Evolutionary conservation across 2,329 filamentous ascomycete species (phyloP).

Genomic region (Fusarium sarcochroum): DNA sequence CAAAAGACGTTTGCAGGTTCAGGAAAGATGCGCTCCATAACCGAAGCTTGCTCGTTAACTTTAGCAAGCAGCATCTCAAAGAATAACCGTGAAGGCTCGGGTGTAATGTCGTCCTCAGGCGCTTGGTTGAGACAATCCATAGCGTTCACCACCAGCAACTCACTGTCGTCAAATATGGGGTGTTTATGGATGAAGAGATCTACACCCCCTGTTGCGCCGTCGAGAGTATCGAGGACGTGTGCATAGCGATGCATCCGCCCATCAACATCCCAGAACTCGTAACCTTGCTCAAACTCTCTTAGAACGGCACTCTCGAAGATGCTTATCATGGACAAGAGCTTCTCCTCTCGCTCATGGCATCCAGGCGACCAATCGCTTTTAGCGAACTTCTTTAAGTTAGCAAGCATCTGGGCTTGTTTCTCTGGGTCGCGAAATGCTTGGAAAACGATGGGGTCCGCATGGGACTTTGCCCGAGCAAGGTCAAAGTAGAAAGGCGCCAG

Average conservation of each 20-base stretch:
- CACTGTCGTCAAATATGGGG: slow-evolving; percentile 81
- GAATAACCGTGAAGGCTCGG: slow-evolving; percentile 86
- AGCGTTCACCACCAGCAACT: slow-evolving; percentile 75
- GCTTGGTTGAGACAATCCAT: slow-evolving; percentile 85
- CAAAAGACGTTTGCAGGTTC: slow-evolving; percentile 78
- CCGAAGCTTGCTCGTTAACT: slow-evolving; percentile 83
- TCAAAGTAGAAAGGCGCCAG: slow-evolving; percentile 92
- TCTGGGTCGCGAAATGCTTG: slow-evolving; percentile 89
- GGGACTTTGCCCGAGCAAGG: slow-evolving; percentile 77
- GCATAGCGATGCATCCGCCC: slow-evolving; percentile 92
- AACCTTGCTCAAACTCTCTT: slow-evolving; percentile 92
- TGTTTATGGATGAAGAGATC: slow-evolving; percentile 93
- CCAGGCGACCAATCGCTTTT: slow-evolving; percentile 85
- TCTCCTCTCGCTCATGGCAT: slow-evolving; percentile 78
- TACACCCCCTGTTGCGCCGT: slow-evolving; percentile 82
- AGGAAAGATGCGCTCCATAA: slow-evolving; percentile 89
- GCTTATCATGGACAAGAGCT: slow-evolving; percentile 79
- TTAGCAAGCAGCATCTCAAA: slow-evolving; percentile 81
- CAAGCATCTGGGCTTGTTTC: slow-evolving; percentile 89
- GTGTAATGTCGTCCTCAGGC: slow-evolving; percentile 75
- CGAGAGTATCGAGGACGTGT: slow-evolving; percentile 84
- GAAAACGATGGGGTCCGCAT: slow-evolving; percentile 87
- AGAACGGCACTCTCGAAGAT: slow-evolving; percentile 94
- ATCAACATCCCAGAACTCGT: slow-evolving; percentile 89
- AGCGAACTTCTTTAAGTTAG: slow-evolving; percentile 83